phyloP scores from a whole-genome alignment of 129 eudicot species.

The Chrysanthemum makinoi region DNA sequence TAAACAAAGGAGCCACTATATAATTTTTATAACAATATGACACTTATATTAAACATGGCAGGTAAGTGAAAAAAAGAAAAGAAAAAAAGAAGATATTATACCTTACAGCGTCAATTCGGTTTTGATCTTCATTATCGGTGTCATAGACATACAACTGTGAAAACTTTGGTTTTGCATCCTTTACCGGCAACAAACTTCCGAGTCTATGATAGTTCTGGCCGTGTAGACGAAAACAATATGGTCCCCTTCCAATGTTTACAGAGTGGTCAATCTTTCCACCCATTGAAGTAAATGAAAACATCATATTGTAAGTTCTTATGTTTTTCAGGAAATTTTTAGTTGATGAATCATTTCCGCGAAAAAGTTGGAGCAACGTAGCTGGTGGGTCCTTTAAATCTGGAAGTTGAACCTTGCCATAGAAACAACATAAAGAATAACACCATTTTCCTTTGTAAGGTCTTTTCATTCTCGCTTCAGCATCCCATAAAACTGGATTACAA shows the following conservation, averaged over 20 bases:
- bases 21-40: too few species aligned
- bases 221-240: not conserved
- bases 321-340: not conserved
- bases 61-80: too few species aligned
- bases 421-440: too few species aligned
- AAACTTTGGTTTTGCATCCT: not conserved
- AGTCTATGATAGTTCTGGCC: not conserved
- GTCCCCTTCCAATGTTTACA: not conserved
- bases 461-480: too few species aligned
- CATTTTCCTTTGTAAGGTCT: too few species aligned
- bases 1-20: too few species aligned
- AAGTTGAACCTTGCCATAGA: too few species aligned
- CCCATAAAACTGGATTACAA: too few species aligned
- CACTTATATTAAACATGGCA: too few species aligned
- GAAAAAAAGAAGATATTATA: not conserved
- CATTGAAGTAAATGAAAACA: conserved; percentile 1
- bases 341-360: not conserved
- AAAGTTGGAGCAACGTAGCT: not conserved
- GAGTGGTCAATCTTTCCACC: not conserved
- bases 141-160: not conserved
- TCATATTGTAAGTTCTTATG: not conserved
- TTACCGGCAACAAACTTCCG: not conserved
- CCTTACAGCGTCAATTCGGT: not conserved
- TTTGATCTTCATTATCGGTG: not conserved
- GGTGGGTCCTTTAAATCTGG: too few species aligned